These are phyloP conservation scores for Coemansia sp. DNA, from an alignment of 192 early-diverging fungal species.

Conservation along the genomic window DNA sequence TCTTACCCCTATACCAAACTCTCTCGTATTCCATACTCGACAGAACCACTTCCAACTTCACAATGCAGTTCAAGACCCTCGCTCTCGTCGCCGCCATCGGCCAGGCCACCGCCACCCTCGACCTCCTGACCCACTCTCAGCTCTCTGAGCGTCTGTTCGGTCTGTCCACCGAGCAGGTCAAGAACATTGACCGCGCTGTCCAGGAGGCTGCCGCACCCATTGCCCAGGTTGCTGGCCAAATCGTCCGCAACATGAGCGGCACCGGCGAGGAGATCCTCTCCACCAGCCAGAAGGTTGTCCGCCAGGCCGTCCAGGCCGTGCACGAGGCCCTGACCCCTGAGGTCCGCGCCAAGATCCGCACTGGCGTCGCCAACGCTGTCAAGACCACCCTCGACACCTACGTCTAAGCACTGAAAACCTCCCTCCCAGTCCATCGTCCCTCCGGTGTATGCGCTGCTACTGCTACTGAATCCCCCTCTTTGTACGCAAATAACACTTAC, in stretches of 20 bases:
- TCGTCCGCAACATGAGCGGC: constrained; percentile 57
- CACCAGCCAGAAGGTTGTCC: constrained; percentile 59
- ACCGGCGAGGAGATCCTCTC: constrained; percentile 53
- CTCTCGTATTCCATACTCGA: constrained; percentile 17
- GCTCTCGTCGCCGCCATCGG: constrained; percentile 54
- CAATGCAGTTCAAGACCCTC: constrained; percentile 58
- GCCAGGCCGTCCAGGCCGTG: constrained; percentile 57
- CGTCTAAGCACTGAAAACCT: constrained; percentile 37
- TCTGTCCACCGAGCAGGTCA: constrained; percentile 58
- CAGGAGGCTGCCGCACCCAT: constrained; percentile 59
- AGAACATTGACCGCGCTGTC: constrained; percentile 59
- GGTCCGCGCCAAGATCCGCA: constrained; percentile 58
- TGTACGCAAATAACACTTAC: constrained; percentile 2
- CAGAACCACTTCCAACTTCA: constrained; percentile 11
- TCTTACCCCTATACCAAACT: background rate
- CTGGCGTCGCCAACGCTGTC: constrained; percentile 57
- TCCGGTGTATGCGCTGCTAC: constrained; percentile 4
- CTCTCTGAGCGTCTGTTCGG: constrained; percentile 57
- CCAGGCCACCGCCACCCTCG: constrained; percentile 58
- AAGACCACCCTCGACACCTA: constrained; percentile 61
- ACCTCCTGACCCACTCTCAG: constrained; percentile 58
- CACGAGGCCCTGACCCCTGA: constrained; percentile 59
- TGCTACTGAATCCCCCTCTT: background rate
- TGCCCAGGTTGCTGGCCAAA: constrained; percentile 58
- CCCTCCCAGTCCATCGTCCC: constrained; percentile 6